Conservation (phyloP, 2,329 filamentous ascomycete species). For the Fusarium protoensiforme region DNA sequence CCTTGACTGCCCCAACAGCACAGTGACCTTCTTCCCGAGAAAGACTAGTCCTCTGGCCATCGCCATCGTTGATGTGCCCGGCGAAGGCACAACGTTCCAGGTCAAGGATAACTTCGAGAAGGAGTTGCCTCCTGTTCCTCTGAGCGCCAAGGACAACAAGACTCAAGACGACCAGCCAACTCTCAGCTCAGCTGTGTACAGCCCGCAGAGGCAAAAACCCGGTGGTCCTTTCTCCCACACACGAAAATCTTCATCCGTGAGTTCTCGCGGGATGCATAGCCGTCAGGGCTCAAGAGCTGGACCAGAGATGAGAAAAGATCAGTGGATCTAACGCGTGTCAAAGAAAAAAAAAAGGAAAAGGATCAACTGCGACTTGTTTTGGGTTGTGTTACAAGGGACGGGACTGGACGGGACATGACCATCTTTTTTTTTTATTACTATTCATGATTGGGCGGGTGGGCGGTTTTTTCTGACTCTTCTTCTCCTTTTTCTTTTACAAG, state of each 20-base stretch:
- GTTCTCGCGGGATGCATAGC: slow-evolving; percentile 31
- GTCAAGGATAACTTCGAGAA: slow-evolving; percentile 38
- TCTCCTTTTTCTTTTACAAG: neutral
- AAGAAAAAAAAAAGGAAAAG: neutral
- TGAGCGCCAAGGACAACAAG: slow-evolving; percentile 30
- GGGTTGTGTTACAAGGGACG: neutral
- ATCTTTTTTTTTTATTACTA: slow-evolving; percentile 6
- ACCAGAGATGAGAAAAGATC: slow-evolving; percentile 19
- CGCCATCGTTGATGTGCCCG: slow-evolving; percentile 40
- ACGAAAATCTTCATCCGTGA: slow-evolving; percentile 26
- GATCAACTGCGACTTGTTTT: neutral
- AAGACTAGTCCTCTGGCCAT: slow-evolving; percentile 41
- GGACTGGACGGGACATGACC: slow-evolving; percentile 8
- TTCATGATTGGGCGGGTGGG: slow-evolving; percentile 17
- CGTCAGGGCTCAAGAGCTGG: slow-evolving; percentile 23
- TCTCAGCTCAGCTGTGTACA: slow-evolving; percentile 65
- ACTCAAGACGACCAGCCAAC: slow-evolving; percentile 47
- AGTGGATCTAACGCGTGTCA: slow-evolving; percentile 26
- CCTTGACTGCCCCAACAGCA: slow-evolving; percentile 48
- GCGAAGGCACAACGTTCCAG: slow-evolving; percentile 35
- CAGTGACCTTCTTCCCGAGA: slow-evolving; percentile 27
- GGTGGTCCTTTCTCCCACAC: slow-evolving; percentile 31
- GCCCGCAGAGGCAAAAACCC: slow-evolving; percentile 46
- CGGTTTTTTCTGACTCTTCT: neutral
- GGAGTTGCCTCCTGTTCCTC: slow-evolving; percentile 52